Base-by-base conservation (phyloP, 345 rosid genomes). In the Firmiana major region DNA sequence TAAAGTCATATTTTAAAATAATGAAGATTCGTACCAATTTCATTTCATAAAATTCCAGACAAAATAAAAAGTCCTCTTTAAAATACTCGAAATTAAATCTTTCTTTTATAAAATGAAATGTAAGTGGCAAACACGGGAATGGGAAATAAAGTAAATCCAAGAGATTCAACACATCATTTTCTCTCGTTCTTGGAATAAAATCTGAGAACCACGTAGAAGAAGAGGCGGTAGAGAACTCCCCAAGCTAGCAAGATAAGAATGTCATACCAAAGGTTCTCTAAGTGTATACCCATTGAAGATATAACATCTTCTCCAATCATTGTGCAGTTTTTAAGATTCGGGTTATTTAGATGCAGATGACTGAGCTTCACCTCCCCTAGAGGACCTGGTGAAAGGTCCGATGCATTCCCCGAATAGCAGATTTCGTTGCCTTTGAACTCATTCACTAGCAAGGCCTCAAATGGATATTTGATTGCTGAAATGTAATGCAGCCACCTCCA, bases 401-500 rank as follows among this genome's bases (percentile, higher is more conserved):
- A 2, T 1, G 12, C 3, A 7, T 59, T 9, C 12, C 91, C 89
- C 0, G 24, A 54, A 31, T 84, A 85, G 76, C 94, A 88, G 4
- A 26, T 36, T 15, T 68, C 63, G 24, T 21, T 57, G 16, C 82
- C 86, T 63, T 85, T 53, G 81, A 89, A 90, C 77, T 90, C 92
- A n/a, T 85, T 89, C 5, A 74, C 54, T 1, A 89, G 63, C 85
- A 89, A 76, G 3, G 88, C 91, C 77, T 90, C 92, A 10, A 89
- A 90, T 0, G 92, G 94, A 74, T 90, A 89, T 67, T 89, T 89
- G 55, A 89, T 90, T 48, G 92, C 90, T 6, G 92, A 90, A 3
- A 87, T 75, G 78, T 86, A 89, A 74, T 89, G 94, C 21, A 90
- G 86, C 94, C 91, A 89, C 51, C 88, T 80, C 92, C 91, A 89